Evolutionary conservation across 495 filamentous ascomycete species (phyloP).

Genomic region (Friedmanniomyces simplex): DNA sequence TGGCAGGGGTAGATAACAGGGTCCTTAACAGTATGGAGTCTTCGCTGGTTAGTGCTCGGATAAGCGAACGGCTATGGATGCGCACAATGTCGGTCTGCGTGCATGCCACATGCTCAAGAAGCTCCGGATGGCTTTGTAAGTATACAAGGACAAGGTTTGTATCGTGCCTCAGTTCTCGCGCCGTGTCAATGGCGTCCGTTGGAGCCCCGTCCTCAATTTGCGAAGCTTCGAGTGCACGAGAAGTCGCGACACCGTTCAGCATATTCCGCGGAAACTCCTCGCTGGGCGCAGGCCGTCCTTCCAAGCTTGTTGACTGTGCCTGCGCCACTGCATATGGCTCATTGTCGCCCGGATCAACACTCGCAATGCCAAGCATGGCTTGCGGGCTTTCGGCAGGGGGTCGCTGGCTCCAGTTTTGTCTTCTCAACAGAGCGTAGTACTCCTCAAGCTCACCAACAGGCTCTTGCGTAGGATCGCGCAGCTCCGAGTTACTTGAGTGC

Average conservation of each 20-base stretch:
- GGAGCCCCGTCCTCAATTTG: too few species aligned
- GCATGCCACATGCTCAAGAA: not conserved
- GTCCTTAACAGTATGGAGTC: not conserved
- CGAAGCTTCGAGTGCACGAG: not conserved
- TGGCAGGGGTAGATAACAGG: not conserved
- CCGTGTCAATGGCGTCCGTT: too few species aligned
- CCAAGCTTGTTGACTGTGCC: not conserved
- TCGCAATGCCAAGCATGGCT: not conserved
- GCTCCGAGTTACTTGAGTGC: not conserved
- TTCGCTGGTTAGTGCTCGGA: not conserved
- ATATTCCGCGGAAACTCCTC: constrained; percentile 13
- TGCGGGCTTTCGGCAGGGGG: not conserved
- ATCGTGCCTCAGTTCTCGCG: not conserved
- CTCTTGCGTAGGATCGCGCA: not conserved
- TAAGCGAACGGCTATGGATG: not conserved
- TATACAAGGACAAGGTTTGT: not conserved
- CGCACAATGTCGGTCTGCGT: not conserved
- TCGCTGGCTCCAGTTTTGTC: constrained; percentile 17
- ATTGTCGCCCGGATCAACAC: not conserved
- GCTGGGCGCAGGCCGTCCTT: not conserved
- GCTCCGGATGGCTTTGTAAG: not conserved
- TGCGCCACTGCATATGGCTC: not conserved
- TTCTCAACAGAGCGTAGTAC: constrained; percentile 17
- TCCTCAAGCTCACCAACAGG: constrained; percentile 11
- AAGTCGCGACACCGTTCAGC: constrained; percentile 2